Evolutionary conservation across 352 stramenopile genomes (phyloP).

Genomic region (Aphanomyces euteiches): DNA sequence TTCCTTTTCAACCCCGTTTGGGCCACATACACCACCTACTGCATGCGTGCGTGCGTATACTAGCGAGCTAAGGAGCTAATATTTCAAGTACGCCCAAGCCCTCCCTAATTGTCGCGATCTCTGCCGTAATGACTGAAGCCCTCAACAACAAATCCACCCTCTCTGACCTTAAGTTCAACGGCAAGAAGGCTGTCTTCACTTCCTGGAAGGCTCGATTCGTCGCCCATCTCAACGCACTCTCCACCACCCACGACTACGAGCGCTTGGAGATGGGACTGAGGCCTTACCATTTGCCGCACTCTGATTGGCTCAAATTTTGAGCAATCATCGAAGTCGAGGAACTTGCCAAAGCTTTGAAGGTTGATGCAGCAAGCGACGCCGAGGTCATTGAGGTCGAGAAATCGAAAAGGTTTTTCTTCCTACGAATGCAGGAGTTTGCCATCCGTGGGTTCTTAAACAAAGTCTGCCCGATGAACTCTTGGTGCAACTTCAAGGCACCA

Average conservation of each 20-base stretch:
- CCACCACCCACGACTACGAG: not conserved
- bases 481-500: conserved; percentile 1
- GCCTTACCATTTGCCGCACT: not conserved
- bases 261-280: not conserved
- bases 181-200: not conserved
- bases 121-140: not conserved
- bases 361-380: not conserved
- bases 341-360: not conserved
- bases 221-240: not conserved
- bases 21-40: no score
- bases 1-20: no score
- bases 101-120: not conserved
- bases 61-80: not conserved
- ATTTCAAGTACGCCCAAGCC: conserved; percentile 7
- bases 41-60: no score
- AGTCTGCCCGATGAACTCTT: not conserved
- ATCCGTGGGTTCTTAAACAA: not conserved
- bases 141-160: not conserved
- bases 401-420: not conserved
- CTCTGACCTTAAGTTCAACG: not conserved
- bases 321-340: not conserved
- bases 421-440: not conserved
- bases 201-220: not conserved
- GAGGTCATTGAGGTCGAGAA: not conserved
- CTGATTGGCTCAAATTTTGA: not conserved